phyloP scores from a whole-genome alignment of 352 stramenopile genomes.

The Phytophthora rubi region DNA sequence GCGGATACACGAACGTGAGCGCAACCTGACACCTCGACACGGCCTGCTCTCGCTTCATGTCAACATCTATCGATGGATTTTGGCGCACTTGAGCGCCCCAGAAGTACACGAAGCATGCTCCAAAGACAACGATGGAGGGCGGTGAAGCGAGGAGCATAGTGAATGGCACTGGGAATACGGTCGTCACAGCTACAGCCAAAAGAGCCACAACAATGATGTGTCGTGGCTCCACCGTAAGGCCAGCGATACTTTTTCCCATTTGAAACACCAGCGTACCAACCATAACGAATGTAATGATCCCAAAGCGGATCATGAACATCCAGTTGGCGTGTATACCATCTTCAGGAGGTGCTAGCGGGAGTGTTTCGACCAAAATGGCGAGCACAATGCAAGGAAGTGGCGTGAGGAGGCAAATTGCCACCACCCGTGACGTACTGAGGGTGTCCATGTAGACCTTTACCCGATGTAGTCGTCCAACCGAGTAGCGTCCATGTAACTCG shows the following conservation, averaged over 20 bases:
- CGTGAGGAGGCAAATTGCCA: background rate
- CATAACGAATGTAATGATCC: background rate
- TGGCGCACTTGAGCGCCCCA: background rate
- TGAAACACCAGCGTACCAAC: conserved; percentile 4
- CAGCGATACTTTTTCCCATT: background rate
- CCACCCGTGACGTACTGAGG: background rate
- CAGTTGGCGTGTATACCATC: background rate
- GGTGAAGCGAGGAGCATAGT: conserved; percentile 1
- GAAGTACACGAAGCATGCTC: background rate
- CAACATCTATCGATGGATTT: background rate
- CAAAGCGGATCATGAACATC: background rate
- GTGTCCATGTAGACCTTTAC: conserved; percentile 1
- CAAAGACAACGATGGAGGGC: background rate
- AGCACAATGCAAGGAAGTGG: background rate
- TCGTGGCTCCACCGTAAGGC: background rate
- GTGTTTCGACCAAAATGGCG: background rate
- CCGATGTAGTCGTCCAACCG: background rate
- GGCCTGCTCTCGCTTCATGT: background rate
- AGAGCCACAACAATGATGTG: background rate
- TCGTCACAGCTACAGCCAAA: background rate
- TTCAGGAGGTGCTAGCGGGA: background rate
- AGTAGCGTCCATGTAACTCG: background rate
- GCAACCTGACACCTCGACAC: background rate
- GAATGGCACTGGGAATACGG: background rate
- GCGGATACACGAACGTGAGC: background rate